Base-by-base conservation (phyloP, 2,329 filamentous ascomycete genomes). In the Monilinia fructigena region DNA sequence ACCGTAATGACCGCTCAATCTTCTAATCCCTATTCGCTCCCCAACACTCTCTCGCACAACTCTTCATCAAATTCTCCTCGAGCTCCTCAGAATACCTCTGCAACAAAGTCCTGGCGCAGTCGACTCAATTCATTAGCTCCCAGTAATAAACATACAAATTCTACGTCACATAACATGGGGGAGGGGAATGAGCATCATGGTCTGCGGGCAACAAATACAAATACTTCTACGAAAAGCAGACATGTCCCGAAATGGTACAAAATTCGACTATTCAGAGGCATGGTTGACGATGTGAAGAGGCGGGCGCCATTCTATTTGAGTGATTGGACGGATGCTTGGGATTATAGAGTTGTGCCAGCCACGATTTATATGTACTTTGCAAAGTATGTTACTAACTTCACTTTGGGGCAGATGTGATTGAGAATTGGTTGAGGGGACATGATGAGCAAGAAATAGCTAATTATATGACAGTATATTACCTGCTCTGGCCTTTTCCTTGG, bases 331-430 rank as follows among this genome's bases (percentile, higher is more conserved):
- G 92, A 96, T 80, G 92, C 92, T 1, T 95, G 91, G 91, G 90
- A 96, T 76, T 96, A 96, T 80, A 86, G 92, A 64, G 91, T 96
- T 53, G 84, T 96, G 50, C 92, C 92, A 1, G 91, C 91, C 20
- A 96, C 92, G 12, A 81, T 96, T 40, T 96, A 96, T 79, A 96
- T 96, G 91, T 96, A 95, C 80, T 96, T 96, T 83, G 92, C 92
- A 70, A 96, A 96, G 91, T 94, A 83, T 69, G 23, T 55, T 48
- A 7, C 31, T 35, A 12, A 47, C 14, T 50, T 20, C 28, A 38
- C n/a, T 50, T 23, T 8, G 47, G 11, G 31, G 45, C 31, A 0
- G n/a, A 50, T 48, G 16, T 35, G 10, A 23, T 4, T 63, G 38
- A 3, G 18, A 31, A 47, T 35, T 8, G 40, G 18, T 28, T n/a